Conservation (phyloP, 1,139 yeast species). For the Ashbya aceris region DNA sequence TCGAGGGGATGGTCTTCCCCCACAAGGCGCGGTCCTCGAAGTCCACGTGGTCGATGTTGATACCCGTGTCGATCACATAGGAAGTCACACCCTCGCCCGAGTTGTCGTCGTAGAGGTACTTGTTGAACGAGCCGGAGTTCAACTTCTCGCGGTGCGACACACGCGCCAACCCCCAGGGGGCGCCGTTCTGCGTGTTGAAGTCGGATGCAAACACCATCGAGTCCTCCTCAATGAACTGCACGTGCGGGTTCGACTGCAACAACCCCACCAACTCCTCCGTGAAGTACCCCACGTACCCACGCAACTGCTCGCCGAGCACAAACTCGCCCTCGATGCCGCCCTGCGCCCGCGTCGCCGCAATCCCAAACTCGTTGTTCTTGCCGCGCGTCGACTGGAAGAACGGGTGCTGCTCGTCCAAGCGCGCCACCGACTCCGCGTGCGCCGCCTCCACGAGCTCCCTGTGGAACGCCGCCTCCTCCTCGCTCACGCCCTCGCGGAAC, state of each 20-base stretch:
- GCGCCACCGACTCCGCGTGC: conserved; percentile 22
- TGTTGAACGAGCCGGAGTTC: conserved; percentile 71
- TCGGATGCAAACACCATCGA: conserved; percentile 62
- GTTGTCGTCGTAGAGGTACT: conserved; percentile 70
- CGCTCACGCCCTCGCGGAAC: conserved; percentile 51
- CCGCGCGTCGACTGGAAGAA: conserved; percentile 15
- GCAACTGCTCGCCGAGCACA: conserved; percentile 43
- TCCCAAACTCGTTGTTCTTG: conserved; percentile 12
- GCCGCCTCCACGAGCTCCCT: conserved; percentile 44
- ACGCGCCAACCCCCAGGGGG: conserved; percentile 97
- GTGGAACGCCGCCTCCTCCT: conserved; percentile 51
- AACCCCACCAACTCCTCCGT: conserved; percentile 60
- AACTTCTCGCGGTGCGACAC: conserved; percentile 79
- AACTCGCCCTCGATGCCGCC: conserved; percentile 66
- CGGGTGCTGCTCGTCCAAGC: conserved; percentile 16
- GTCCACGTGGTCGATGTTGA: conserved; percentile 69
- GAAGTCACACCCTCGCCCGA: conserved; percentile 93
- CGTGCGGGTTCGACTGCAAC: conserved; percentile 64
- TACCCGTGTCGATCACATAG: conserved; percentile 86
- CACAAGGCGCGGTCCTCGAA: conserved; percentile 88
- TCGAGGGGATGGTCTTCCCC: conserved; percentile 85
- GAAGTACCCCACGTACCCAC: conserved; percentile 72
- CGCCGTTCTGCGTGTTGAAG: conserved; percentile 63
- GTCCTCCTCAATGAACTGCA: conserved; percentile 72
- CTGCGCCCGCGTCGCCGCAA: conserved; percentile 14